phyloP scores from a whole-genome alignment of 345 rosid genomes.

The Pseudoturritis turrita region DNA sequence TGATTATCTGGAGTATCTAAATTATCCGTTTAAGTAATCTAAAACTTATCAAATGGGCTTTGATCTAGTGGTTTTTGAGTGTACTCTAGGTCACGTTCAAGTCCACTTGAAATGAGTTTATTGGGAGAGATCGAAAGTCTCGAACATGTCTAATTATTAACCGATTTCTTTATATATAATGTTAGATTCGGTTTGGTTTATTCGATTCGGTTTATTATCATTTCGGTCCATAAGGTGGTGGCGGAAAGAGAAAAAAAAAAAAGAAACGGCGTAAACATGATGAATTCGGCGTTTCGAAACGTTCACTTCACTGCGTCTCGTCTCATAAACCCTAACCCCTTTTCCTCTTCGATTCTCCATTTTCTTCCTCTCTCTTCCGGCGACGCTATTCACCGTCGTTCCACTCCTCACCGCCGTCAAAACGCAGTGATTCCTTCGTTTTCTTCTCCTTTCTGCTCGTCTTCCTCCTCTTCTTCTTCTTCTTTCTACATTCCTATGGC shows the following conservation, averaged over 20 bases:
- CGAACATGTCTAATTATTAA: no score
- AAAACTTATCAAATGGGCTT: no score
- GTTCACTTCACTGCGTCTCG: constrained; percentile 31
- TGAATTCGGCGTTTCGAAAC: constrained; percentile 52
- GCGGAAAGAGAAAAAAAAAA: not conserved
- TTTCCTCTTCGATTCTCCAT: constrained; percentile 22
- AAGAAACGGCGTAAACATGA: constrained; percentile 3
- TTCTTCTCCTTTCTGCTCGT: constrained; percentile 13
- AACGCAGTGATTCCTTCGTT: not conserved
- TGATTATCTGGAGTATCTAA: no score
- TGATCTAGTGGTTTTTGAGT: no score
- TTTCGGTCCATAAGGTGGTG: not conserved
- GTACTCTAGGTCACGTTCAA: no score
- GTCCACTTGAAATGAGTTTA: no score
- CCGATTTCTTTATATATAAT: no score
- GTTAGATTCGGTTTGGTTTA: not conserved
- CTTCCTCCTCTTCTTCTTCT: constrained; percentile 9
- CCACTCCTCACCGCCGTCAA: constrained; percentile 11
- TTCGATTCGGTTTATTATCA: not conserved
- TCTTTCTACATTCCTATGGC: constrained; percentile 45
- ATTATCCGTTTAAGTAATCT: no score
- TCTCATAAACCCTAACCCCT: constrained; percentile 45
- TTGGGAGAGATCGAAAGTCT: no score
- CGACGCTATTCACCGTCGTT: constrained; percentile 3
- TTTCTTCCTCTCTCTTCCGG: constrained; percentile 18